Percentiles rank a stretch among this genome's conserved stretches.
These are phyloP conservation scores for Trichoderma gamsii DNA, from an alignment of 495 filamentous ascomycete species.

Conservation along the genomic window DNA sequence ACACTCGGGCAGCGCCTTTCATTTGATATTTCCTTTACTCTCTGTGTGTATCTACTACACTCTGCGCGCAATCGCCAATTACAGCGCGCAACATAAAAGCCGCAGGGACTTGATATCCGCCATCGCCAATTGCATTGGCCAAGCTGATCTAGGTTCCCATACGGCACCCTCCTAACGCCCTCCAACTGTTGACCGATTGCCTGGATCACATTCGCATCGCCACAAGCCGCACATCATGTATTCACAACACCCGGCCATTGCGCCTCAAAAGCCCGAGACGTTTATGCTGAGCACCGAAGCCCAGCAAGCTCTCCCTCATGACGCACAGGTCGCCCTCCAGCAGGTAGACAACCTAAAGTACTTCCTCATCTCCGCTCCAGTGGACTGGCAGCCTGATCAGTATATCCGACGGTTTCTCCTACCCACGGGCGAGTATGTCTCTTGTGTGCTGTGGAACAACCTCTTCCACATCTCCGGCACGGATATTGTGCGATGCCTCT, in stretches of 20 bases:
- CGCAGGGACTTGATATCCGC: not conserved
- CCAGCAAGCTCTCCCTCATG: constrained; percentile 90
- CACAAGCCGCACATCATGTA: constrained; percentile 38
- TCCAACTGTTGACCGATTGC: not conserved
- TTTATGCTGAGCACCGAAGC: constrained; percentile 97
- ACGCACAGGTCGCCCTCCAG: constrained; percentile 93
- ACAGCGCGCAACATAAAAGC: not conserved
- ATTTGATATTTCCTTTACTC: constrained; percentile 6
- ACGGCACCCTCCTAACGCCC: not conserved
- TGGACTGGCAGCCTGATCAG: constrained; percentile 95
- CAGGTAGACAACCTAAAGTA: constrained; percentile 99
- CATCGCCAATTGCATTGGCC: constrained; percentile 12
- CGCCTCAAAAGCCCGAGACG: constrained; percentile 85
- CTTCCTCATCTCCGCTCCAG: constrained; percentile 96
- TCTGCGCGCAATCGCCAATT: not conserved
- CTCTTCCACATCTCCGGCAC: constrained; percentile 99
- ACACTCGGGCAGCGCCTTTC: constrained; percentile 13
- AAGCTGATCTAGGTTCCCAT: not conserved
- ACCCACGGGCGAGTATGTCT: constrained; percentile 97
- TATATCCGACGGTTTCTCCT: constrained; percentile 93
- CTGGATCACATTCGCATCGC: not conserved
- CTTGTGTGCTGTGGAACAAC: constrained; percentile 97
- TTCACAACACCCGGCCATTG: constrained; percentile 48
- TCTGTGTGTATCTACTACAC: not conserved
- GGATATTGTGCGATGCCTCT: constrained; percentile 96